Base-by-base conservation (phyloP, 305 asterid genomes). In the Fraxinus nigra region DNA sequence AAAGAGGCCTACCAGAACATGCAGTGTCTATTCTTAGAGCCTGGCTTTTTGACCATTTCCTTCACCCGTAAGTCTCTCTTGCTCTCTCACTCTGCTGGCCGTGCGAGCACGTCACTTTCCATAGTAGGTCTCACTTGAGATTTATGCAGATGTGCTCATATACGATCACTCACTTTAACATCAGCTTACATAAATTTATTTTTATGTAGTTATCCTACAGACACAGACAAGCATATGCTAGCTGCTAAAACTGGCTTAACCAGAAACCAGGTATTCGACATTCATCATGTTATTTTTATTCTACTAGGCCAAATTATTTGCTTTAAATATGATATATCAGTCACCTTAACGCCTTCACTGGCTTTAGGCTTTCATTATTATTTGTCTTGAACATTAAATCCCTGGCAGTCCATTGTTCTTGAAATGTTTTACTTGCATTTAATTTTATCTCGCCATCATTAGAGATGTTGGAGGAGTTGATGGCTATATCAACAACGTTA, bases 31-130 rank as follows among this genome's bases (percentile, higher is more conserved):
- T 95, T 85, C 89, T 95, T 51, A 87, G 97, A 18, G 98, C 98
- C 32, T 94, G 98, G 97, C 92, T 94, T 4, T 94, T 94, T 32
- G 98, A 94, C 46, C 98, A 95, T 82, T 95, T 95, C 79, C 98
- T 95, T 79, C 98, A 95, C 83, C 98, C 98, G 98, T 93, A 87
- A 85, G 91, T 67, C 2, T 43, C 54, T 11, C n/a, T 11, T 10
- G 59, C 24, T 16, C 24, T 20, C 70, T 10, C n/a, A 5, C 34
- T 63, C n/a, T 6, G 13, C 0, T n/a, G 32, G 32, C 1, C 70
- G 0, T 48, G 59, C 54, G 0, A 3, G 3, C 22, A n/a, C 3
- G 63, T 51, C 63, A 51, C 63, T 51, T 16, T n/a, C 20, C 22
- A 4, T 61, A 13, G 59, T 0, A 22, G 10, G 3, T 3, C 6